phyloP scores from a whole-genome alignment of 805 yeast species.

The Saitoella complicata region DNA sequence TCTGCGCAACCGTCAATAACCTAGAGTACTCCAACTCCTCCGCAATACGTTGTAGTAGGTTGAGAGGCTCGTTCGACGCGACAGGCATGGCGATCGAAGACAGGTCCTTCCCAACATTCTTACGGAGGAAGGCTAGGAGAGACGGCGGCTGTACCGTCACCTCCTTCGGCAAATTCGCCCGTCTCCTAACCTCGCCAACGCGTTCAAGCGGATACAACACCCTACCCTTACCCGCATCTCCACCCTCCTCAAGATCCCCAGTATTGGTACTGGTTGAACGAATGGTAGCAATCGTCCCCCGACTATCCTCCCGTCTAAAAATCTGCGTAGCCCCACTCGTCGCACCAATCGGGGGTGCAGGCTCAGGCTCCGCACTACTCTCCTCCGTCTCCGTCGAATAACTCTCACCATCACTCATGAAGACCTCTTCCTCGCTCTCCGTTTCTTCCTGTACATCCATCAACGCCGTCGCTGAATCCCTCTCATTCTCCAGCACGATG shows the following conservation, averaged over 20 bases:
- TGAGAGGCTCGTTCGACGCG: slow-evolving; percentile 78
- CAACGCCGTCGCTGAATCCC: no score
- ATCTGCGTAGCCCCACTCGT: no score
- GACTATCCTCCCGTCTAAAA: no score
- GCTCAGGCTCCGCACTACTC: no score
- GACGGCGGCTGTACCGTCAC: slow-evolving; percentile 65
- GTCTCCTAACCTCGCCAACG: slow-evolving; percentile 29
- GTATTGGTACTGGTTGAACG: slow-evolving; percentile 2
- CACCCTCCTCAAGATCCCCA: slow-evolving; percentile 13
- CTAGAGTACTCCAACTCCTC: slow-evolving; percentile 67
- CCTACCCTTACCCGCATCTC: no score
- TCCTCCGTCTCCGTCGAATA: no score
- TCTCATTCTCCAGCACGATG: no score
- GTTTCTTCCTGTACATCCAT: no score
- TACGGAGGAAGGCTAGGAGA: slow-evolving; percentile 58
- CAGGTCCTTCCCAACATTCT: slow-evolving; percentile 84
- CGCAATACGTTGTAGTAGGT: slow-evolving; percentile 61
- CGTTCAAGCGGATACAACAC: slow-evolving; percentile 44
- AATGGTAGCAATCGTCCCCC: background rate
- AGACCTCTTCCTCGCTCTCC: no score
- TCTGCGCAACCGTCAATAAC: slow-evolving; percentile 47
- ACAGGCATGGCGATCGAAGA: slow-evolving; percentile 79
- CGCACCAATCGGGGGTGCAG: no score
- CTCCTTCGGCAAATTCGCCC: slow-evolving; percentile 33
- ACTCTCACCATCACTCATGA: no score